Base-by-base conservation (phyloP, 495 filamentous ascomycete genomes). In the Neurospora terricola region DNA sequence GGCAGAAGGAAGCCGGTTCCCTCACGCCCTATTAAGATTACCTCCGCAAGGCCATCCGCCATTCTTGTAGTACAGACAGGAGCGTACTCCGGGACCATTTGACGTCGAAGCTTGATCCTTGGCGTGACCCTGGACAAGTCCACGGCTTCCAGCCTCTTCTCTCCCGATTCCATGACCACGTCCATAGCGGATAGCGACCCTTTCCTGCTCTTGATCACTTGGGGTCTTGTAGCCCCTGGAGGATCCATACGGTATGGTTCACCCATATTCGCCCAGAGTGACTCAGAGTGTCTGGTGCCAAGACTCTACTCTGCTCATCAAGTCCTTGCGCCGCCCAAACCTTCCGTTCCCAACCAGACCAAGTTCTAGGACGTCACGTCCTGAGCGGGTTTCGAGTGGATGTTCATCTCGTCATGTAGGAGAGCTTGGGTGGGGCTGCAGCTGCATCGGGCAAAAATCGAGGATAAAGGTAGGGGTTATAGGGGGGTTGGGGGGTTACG, bases 21-120 rank as follows among this genome's bases (percentile, higher is more conserved):
- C 43, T 70, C 45, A 77, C 71, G 76, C 77, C 81, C 81, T 82
- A 80, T 34, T 81, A 81, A 85, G 83, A 83, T 83, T 81, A 85
- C 84, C 78, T 82, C 78, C 76, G 80, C 78, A 79, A 77, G 78
- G 82, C 82, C 83, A 62, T 62, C 54, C 54, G 14, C 54, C 54
- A 62, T 62, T 62, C 27, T 62, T 62, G 54, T 85, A 85, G 78
- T 74, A 74, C 82, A 78, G 79, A 81, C 80, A 84, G 82, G 77
- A 83, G 77, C 72, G 76, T 77, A 75, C 74, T 80, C 77, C 74
- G 72, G 72, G 72, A 73, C 72, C 75, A 77, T 54, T 68, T 70
- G 66, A 62, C 54, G 62, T 37, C 59, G 74, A 72, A 74, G 72
- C 71, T 72, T 73, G 71, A 73, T 73, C 73, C 72, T 75, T 70